Conservation (phyloP, 2,329 filamentous ascomycete species). For the Periconia sp. region DNA sequence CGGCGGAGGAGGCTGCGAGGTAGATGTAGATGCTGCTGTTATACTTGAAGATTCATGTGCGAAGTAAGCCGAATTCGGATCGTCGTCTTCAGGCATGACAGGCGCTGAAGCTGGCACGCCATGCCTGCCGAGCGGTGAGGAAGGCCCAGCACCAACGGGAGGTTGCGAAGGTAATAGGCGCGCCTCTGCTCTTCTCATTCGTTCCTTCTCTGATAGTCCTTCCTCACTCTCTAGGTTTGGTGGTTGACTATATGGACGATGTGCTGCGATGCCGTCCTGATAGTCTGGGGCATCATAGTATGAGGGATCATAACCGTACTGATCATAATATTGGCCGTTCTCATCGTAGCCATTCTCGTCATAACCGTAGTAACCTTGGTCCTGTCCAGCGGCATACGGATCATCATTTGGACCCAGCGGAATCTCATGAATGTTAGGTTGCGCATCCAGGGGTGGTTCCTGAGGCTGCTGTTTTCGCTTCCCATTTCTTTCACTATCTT, state of each 20-base stretch:
- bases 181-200: constrained; percentile 76
- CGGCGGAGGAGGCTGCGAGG: constrained; percentile 33
- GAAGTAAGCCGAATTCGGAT: constrained; percentile 27
- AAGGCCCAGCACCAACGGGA: constrained; percentile 56
- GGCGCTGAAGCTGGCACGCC: constrained; percentile 44
- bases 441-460: constrained; percentile 11
- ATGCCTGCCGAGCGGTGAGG: constrained; percentile 47
- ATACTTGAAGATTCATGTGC: constrained; percentile 26
- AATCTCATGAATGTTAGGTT: constrained; percentile 29
- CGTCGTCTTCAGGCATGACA: constrained; percentile 41
- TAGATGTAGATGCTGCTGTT: constrained; percentile 27
- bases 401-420: constrained; percentile 21
- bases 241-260: constrained; percentile 57
- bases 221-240: constrained; percentile 67
- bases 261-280: constrained; percentile 33
- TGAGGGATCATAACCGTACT: constrained; percentile 38
- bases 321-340: constrained; percentile 40
- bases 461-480: constrained; percentile 47
- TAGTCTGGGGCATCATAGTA: constrained; percentile 39
- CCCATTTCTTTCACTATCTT: constrained; percentile 69
- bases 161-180: constrained; percentile 82
- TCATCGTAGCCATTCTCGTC: constrained; percentile 36
- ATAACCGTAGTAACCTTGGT: constrained; percentile 24
- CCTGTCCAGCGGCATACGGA: constrained; percentile 11
- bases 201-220: constrained; percentile 79